Percentiles rank a stretch among this genome's conserved stretches.
Conservation (phyloP, 129 eudicot species). For the Artemisia argyi region DNA sequence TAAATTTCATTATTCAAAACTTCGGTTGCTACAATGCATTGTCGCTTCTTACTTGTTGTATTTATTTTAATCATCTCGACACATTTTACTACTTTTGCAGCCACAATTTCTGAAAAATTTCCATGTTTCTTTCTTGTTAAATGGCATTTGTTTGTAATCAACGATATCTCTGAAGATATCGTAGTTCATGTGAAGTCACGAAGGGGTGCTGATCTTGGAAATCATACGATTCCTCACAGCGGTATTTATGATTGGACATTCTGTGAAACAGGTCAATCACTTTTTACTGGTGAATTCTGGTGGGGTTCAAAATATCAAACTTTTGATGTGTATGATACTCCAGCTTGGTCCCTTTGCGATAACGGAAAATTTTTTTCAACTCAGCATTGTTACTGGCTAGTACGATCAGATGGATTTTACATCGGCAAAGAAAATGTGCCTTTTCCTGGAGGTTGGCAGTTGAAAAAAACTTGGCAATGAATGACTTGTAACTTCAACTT, state of each 20-base stretch:
- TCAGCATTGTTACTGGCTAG: constrained; percentile 31
- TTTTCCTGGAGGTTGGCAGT: constrained; percentile 23
- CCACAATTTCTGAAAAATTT: not conserved
- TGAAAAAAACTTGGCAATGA: constrained; percentile 24
- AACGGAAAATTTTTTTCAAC: not conserved
- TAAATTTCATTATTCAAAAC: too few relatives aligned
- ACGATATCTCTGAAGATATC: too few relatives aligned
- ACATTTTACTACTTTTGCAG: not conserved
- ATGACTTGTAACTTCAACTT: not conserved
- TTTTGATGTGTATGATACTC: constrained; percentile 12
- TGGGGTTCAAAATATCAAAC: not conserved
- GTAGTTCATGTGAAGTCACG: too few relatives aligned
- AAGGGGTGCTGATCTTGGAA: too few relatives aligned
- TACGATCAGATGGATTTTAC: constrained; percentile 23
- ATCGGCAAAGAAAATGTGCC: not conserved
- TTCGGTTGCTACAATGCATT: not conserved
- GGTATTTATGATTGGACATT: too few relatives aligned
- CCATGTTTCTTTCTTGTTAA: too few relatives aligned
- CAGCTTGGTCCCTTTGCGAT: not conserved
- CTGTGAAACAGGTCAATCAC: too few relatives aligned
- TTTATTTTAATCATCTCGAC: not conserved
- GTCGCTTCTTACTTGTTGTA: not conserved
- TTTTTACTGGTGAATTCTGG: too few relatives aligned
- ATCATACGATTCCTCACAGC: too few relatives aligned
- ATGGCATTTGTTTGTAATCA: too few relatives aligned